A percentile compares a stretch with the other conserved stretches of the same genome.
These are phyloP conservation scores for Penicillium nucicola DNA, from an alignment of 495 filamentous ascomycete genomes.

Conservation along the genomic window DNA sequence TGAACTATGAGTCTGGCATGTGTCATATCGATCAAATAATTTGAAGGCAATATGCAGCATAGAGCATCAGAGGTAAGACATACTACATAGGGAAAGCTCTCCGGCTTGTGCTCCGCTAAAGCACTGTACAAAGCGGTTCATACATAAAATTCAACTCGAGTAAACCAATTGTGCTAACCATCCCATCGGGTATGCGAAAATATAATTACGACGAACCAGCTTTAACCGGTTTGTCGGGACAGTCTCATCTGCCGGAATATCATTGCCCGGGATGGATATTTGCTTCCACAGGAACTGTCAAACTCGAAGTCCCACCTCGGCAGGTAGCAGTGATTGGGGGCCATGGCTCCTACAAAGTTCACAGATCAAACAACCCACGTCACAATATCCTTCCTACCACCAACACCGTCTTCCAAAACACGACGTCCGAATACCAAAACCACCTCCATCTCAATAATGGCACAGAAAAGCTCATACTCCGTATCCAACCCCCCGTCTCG, in stretches of 20 bases:
- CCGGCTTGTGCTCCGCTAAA: too few relatives aligned
- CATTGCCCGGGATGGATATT: not conserved
- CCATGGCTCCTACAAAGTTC: not conserved
- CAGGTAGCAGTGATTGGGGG: not conserved
- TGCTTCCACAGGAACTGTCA: not conserved
- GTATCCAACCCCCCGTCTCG: not conserved
- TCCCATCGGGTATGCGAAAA: not conserved
- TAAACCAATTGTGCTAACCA: not conserved
- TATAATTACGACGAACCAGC: not conserved
- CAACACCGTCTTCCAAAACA: not conserved
- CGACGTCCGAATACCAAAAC: not conserved
- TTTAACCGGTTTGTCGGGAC: not conserved
- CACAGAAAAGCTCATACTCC: not conserved
- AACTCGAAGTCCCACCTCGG: not conserved
- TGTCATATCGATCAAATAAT: not conserved
- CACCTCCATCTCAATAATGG: not conserved
- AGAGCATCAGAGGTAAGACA: not conserved
- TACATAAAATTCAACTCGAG: not conserved
- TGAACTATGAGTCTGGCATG: not conserved
- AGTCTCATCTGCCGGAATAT: not conserved
- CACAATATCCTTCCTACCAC: not conserved
- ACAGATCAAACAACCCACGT: not conserved
- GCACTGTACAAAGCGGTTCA: not conserved
- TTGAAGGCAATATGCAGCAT: not conserved
- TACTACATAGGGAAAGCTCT: not conserved